phyloP scores from a whole-genome alignment of 208 protist species.

The Trichomonas vaginalis region DNA sequence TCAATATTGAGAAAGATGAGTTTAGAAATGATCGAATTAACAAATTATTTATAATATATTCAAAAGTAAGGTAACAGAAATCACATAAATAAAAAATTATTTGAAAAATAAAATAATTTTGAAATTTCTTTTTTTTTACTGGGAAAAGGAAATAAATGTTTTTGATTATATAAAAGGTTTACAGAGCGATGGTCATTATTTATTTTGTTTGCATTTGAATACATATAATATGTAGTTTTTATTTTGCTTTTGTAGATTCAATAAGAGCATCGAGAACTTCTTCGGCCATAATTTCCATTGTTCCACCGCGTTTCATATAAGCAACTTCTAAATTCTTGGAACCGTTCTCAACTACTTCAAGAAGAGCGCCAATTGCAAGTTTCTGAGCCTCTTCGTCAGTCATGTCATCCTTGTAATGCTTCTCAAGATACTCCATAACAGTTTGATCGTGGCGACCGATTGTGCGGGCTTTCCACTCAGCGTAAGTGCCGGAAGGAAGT shows the following conservation, averaged over 20 bases:
- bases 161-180: too few relatives aligned
- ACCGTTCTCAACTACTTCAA: slow-evolving; percentile 74
- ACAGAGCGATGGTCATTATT: too few relatives aligned
- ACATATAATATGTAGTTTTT: neutral
- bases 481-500: slow-evolving; percentile 64
- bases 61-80: too few relatives aligned
- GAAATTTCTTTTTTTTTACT: too few relatives aligned
- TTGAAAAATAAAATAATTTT: too few relatives aligned
- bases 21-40: too few relatives aligned
- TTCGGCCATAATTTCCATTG: slow-evolving; percentile 36
- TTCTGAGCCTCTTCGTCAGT: slow-evolving; percentile 58
- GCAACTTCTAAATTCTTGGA: slow-evolving; percentile 65
- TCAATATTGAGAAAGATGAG: too few relatives aligned
- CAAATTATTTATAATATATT: too few relatives aligned
- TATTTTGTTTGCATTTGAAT: too few relatives aligned
- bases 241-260: neutral
- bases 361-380: slow-evolving; percentile 83
- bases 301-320: slow-evolving; percentile 25
- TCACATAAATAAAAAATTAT: too few relatives aligned
- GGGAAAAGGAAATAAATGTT: too few relatives aligned
- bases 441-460: slow-evolving; percentile 79
- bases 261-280: slow-evolving; percentile 33
- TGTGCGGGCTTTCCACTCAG: slow-evolving; percentile 62
- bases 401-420: slow-evolving; percentile 76
- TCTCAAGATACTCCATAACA: slow-evolving; percentile 95